Percentiles rank a stretch among this genome's conserved stretches.
These are phyloP conservation scores for Paspalum vaginatum DNA, from an alignment of 176 grass and related monocot species.

Conservation along the genomic window DNA sequence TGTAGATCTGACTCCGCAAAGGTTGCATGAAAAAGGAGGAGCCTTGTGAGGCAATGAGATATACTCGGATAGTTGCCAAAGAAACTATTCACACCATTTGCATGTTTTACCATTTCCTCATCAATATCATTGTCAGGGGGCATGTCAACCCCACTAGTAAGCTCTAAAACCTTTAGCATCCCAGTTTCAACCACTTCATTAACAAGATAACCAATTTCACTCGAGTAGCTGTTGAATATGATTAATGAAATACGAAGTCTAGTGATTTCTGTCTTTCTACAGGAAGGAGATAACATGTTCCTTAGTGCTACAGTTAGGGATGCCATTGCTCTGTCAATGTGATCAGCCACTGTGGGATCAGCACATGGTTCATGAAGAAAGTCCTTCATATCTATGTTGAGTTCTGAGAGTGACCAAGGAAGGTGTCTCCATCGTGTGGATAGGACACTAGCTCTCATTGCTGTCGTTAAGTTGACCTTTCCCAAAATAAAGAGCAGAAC, in stretches of 20 bases:
- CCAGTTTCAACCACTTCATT: neutral
- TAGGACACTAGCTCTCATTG: neutral
- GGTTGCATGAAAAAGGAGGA: constrained; percentile 13
- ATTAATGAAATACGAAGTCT: neutral
- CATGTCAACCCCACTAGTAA: constrained; percentile 9
- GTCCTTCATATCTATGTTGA: neutral
- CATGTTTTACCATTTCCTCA: constrained; percentile 8
- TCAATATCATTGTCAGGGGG: neutral
- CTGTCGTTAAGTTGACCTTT: neutral
- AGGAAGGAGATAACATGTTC: neutral
- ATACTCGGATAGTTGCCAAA: neutral
- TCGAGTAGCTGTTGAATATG: neutral
- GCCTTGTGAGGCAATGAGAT: neutral
- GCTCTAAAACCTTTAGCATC: constrained; percentile 4
- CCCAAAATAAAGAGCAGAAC: neutral
- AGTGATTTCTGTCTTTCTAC: neutral
- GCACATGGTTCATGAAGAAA: neutral
- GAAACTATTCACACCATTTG: neutral
- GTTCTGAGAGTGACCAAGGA: neutral
- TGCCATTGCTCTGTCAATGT: constrained; percentile 23
- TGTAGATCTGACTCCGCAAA: neutral
- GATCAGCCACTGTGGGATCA: neutral
- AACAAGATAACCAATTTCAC: constrained; percentile 15
- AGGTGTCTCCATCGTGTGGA: constrained; percentile 8
- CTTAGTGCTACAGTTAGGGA: neutral